These are phyloP conservation scores for Hypsizygus ulmarius DNA, from an alignment of 1,284 basidiomycete species.

Conservation along the genomic window DNA sequence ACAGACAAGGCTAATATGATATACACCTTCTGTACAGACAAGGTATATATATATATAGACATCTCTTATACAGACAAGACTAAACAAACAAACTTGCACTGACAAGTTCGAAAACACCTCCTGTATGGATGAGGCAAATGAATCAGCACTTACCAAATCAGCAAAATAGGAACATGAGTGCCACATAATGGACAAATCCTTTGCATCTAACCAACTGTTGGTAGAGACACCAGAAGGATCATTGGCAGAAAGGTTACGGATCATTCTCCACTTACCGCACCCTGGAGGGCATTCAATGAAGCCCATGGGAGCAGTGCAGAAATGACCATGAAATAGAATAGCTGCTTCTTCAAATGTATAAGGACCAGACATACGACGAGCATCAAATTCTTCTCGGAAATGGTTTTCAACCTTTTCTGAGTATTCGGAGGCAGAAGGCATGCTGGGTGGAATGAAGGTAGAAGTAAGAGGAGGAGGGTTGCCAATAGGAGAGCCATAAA, in stretches of 20 bases:
- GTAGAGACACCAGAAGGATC: neutral
- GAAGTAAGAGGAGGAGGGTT: slow-evolving; percentile 6
- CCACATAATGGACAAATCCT: slow-evolving; percentile 2
- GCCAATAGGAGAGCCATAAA: slow-evolving; percentile 17
- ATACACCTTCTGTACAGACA: too few species aligned
- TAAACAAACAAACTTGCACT: too few species aligned
- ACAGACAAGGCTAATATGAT: too few species aligned
- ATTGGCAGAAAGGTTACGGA: neutral
- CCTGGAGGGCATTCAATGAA: neutral
- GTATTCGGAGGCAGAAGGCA: slow-evolving; percentile 8
- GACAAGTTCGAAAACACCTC: too few species aligned
- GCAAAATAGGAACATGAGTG: neutral
- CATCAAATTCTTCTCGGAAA: slow-evolving; percentile 11
- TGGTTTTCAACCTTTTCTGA: slow-evolving; percentile 11
- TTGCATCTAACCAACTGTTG: neutral
- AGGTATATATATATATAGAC: too few species aligned
- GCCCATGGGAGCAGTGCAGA: slow-evolving; percentile 1
- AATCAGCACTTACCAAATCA: slow-evolving; percentile 1
- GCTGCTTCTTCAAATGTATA: slow-evolving; percentile 7
- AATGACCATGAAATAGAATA: slow-evolving; percentile 2
- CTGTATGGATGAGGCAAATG: too few species aligned
- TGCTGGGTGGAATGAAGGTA: slow-evolving; percentile 19
- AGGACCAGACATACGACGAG: slow-evolving; percentile 16
- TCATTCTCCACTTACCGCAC: slow-evolving; percentile 1
- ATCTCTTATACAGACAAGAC: too few species aligned